Base-by-base conservation (phyloP, 2,329 filamentous ascomycete species). In the Leptographium radiaticola region DNA sequence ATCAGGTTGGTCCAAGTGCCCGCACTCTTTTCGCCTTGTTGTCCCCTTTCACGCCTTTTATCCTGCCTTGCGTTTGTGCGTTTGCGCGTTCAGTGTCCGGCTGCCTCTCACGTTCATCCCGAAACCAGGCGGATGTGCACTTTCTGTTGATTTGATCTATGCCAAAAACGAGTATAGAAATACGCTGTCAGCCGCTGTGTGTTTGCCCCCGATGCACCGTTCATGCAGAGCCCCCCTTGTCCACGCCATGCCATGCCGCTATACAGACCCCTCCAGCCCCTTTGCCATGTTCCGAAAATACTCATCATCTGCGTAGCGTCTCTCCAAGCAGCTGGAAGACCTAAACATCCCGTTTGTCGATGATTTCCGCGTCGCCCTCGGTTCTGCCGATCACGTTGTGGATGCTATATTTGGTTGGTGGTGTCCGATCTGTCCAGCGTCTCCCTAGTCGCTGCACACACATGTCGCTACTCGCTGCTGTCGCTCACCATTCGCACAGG, bases 361-460 rank as follows among this genome's bases (percentile, higher is more conserved):
- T 16, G 87, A 96, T 67, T 95, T 97, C 62, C 65, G 75, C 2
- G 61, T 71, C 6, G 84, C 87, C 6, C 66, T 95, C 8, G 69
- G 74, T 47, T 74, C 80, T 52, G 77, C 86, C 2, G 86, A 96
- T 65, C 86, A 95, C 60, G 71, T 98, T 52, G 74, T 98, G 55
- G 93, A 98, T 68, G 89, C 93, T 11, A 88, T 98, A 58, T 98
- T 98, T 65, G 89, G 87, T 86, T 67, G 1, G 36, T 15, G 44
- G 34, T 44, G 38, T 39, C 36, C 38, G 11, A 13, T 30, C 31
- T 9, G 10, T 20, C 12, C 18, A 2, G 25, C 25, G 5, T 25
- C 25, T 25, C 25, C 25, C 25, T 25, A 25, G 25, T 25, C 25
- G 25, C 25, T 25, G 25, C 25, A 25, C 25, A 5, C 25, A 25